A percentile compares a stretch with the other conserved stretches of the same genome.
phyloP scores from a whole-genome alignment of 2,329 filamentous ascomycete genomes.

The Phaeosphaeria sp. region DNA sequence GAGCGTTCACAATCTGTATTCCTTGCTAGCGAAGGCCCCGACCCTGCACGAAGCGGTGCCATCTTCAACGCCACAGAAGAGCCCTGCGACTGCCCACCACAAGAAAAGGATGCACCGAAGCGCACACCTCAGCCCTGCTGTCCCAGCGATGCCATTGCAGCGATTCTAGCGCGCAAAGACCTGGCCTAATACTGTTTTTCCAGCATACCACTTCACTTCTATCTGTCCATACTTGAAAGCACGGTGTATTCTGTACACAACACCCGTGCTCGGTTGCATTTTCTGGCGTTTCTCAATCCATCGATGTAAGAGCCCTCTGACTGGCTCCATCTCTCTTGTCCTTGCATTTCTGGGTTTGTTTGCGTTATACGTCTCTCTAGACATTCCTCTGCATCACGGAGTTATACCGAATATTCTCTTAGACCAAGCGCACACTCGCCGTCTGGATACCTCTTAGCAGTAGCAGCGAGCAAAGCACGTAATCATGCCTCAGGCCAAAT shows the following conservation, averaged over 20 bases:
- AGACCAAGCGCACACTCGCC: background rate
- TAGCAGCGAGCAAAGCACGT: background rate
- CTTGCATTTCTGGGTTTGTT: background rate
- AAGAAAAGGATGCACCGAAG: conserved; percentile 16
- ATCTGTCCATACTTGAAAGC: conserved; percentile 28
- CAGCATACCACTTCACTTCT: conserved; percentile 19
- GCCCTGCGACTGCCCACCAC: conserved; percentile 19
- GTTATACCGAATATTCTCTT: background rate
- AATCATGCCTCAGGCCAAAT: background rate
- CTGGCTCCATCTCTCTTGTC: conserved; percentile 20
- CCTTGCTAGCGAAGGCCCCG: conserved; percentile 11
- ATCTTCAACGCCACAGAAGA: conserved; percentile 21
- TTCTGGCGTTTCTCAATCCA: conserved; percentile 19
- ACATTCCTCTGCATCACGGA: background rate
- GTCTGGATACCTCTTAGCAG: background rate
- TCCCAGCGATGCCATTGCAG: conserved; percentile 35
- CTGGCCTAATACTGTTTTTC: background rate
- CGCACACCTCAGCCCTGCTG: conserved; percentile 25
- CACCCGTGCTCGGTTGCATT: conserved; percentile 16
- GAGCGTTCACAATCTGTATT: conserved; percentile 22
- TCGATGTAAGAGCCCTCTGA: conserved; percentile 32
- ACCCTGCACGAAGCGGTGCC: conserved; percentile 21
- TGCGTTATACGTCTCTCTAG: background rate
- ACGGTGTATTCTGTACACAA: conserved; percentile 20
- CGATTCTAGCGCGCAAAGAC: conserved; percentile 30